Evolutionary conservation across 1,284 basidiomycete genomes (phyloP).

Genomic region (Anthracocystis panici-leucophaei): DNA sequence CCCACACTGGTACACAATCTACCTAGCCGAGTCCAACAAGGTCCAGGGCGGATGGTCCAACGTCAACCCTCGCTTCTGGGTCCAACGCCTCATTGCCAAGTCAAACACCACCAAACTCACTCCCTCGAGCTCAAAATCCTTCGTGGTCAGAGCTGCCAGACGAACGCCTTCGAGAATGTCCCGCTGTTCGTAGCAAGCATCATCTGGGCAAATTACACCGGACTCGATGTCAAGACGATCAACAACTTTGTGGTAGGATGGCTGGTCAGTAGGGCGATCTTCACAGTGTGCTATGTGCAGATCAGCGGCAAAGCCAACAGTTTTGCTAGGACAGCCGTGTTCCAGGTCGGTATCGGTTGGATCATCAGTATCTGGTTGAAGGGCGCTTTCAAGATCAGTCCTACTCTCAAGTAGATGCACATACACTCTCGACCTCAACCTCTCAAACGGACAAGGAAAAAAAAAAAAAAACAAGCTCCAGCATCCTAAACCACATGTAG

Average conservation of each 20-base stretch:
- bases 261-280: conserved; percentile 22
- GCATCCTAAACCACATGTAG: too few relatives aligned
- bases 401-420: conserved; percentile 14
- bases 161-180: conserved; percentile 48
- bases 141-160: conserved; percentile 53
- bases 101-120: conserved; percentile 34
- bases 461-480: too few relatives aligned
- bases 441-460: too few relatives aligned
- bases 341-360: conserved; percentile 42
- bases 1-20: conserved; percentile 63
- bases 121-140: conserved; percentile 51
- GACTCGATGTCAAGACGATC: conserved; percentile 11
- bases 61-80: conserved; percentile 58
- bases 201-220: conserved; percentile 36
- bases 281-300: conserved; percentile 36
- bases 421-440: not conserved
- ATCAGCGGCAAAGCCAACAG: conserved; percentile 18
- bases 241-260: conserved; percentile 41
- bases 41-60: conserved; percentile 62
- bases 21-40: conserved; percentile 47
- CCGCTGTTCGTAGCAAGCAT: conserved; percentile 35
- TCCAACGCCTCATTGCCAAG: conserved; percentile 45
- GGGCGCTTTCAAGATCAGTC: conserved; percentile 21
- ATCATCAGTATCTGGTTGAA: conserved; percentile 36
- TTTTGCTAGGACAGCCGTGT: conserved; percentile 47